These are phyloP conservation scores for Dothistroma pini DNA, from an alignment of 2,329 filamentous ascomycete genomes.

Conservation along the genomic window DNA sequence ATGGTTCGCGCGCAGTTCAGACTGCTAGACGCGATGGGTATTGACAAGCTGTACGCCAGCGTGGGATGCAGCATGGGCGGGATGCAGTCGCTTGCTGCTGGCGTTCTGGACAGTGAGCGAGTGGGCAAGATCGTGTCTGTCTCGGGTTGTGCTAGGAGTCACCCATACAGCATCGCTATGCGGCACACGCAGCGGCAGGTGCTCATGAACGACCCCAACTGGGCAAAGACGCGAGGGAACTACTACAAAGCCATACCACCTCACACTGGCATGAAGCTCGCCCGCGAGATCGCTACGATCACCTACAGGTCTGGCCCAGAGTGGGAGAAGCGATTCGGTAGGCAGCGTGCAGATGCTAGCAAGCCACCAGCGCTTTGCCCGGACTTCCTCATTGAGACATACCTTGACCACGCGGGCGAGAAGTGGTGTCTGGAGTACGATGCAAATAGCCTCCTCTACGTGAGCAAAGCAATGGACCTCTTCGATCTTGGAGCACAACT, in stretches of 20 bases:
- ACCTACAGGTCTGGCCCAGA: slow-evolving; percentile 96
- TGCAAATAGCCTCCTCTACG: slow-evolving; percentile 89
- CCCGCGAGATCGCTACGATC: slow-evolving; percentile 93
- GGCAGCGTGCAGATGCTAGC: slow-evolving; percentile 76
- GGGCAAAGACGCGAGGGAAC: slow-evolving; percentile 76
- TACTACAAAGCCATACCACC: slow-evolving; percentile 80
- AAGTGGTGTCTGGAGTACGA: slow-evolving; percentile 98
- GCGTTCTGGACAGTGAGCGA: slow-evolving; percentile 74
- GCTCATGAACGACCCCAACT: slow-evolving; percentile 98
- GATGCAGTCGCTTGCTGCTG: slow-evolving; percentile 92
- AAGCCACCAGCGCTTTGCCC: slow-evolving; percentile 92
- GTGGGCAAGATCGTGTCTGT: slow-evolving; percentile 83
- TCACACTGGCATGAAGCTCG: slow-evolving; percentile 96
- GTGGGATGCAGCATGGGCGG: slow-evolving; percentile 98
- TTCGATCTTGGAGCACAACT: slow-evolving; percentile 81
- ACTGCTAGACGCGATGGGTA: slow-evolving; percentile 73
- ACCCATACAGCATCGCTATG: slow-evolving; percentile 99
- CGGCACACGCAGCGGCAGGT: slow-evolving; percentile 96
- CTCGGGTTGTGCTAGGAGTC: slow-evolving; percentile 87
- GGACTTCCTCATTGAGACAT: slow-evolving; percentile 96
- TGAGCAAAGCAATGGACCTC: slow-evolving; percentile 98
- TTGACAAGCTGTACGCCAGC: slow-evolving; percentile 79
- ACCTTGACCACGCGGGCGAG: slow-evolving; percentile 95
- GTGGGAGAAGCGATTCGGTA: slow-evolving; percentile 93
- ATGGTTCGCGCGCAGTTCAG: slow-evolving; percentile 97